Conservation (phyloP, 352 stramenopile genomes). For the Pythium rhizo-oryzae region DNA sequence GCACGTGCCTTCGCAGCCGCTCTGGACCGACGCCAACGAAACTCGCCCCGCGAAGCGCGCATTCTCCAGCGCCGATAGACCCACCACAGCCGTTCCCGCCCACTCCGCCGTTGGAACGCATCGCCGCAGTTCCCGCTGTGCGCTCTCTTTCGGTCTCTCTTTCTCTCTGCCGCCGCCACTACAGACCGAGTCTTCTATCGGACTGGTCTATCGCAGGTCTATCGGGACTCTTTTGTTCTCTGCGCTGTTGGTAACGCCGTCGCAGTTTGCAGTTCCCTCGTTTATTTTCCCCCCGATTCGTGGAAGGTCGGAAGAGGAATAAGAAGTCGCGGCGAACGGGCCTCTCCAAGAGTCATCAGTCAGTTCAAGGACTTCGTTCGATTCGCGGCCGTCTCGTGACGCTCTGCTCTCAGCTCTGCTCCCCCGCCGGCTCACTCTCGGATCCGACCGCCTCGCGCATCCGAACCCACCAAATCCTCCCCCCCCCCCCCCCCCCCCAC, state of each 20-base stretch:
- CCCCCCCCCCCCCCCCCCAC: no score
- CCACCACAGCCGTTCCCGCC: neutral
- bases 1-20: neutral
- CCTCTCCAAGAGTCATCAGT: slow-evolving; percentile 11
- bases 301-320: slow-evolving; percentile 24
- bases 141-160: neutral
- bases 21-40: neutral
- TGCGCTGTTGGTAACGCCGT: slow-evolving; percentile 6
- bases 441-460: slow-evolving; percentile 2
- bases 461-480: neutral
- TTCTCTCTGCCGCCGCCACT: neutral
- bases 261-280: neutral
- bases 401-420: neutral
- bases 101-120: neutral
- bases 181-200: no score
- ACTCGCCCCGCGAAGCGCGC: neutral
- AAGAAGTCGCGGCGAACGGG: slow-evolving; percentile 20
- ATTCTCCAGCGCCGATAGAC: neutral
- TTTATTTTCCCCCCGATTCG: neutral
- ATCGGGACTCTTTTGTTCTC: no score
- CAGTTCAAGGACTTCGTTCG: slow-evolving; percentile 23
- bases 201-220: no score
- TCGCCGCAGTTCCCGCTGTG: neutral
- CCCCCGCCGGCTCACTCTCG: neutral
- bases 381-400: slow-evolving; percentile 11